Evolutionary conservation across 148 eudicot species (phyloP).

Genomic region (Camellia sinensis): DNA sequence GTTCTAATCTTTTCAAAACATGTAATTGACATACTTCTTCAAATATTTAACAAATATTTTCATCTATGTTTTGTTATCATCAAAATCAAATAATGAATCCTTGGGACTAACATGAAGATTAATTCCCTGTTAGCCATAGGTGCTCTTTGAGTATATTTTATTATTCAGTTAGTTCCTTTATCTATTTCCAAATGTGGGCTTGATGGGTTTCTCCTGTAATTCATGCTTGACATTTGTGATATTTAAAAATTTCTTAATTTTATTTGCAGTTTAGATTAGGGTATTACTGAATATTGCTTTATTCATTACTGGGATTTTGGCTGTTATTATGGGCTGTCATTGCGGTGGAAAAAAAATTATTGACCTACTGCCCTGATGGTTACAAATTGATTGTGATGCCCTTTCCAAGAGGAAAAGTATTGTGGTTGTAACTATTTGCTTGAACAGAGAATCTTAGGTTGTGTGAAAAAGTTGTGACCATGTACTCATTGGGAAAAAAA

Average conservation of each 20-base stretch:
- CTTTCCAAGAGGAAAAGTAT: not conserved
- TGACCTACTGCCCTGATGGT: not conserved
- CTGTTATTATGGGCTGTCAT: not conserved
- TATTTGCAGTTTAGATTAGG: not conserved
- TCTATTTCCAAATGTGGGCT: not conserved
- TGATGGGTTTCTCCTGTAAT: not conserved
- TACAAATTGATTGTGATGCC: not conserved
- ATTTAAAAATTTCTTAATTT: not conserved
- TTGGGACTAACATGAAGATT: too few species aligned
- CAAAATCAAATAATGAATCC: too few species aligned
- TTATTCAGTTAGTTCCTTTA: not conserved
- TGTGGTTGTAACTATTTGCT: not conserved
- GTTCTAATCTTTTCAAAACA: too few species aligned
- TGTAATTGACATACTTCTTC: too few species aligned
- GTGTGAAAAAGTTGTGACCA: not conserved
- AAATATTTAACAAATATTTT: too few species aligned
- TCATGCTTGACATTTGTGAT: not conserved
- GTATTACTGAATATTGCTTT: not conserved
- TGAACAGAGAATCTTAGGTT: not conserved
- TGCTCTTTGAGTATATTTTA: not conserved
- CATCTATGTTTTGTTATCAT: too few species aligned
- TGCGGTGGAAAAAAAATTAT: not conserved
- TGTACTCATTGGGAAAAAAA: not conserved
- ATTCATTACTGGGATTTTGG: constrained; percentile 1
- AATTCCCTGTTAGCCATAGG: not conserved